Evolutionary conservation across 2,329 filamentous ascomycete genomes (phyloP), one percentile per base, ranked within the genome.

Genomic region (Ophiosphaerella herpotricha): DNA sequence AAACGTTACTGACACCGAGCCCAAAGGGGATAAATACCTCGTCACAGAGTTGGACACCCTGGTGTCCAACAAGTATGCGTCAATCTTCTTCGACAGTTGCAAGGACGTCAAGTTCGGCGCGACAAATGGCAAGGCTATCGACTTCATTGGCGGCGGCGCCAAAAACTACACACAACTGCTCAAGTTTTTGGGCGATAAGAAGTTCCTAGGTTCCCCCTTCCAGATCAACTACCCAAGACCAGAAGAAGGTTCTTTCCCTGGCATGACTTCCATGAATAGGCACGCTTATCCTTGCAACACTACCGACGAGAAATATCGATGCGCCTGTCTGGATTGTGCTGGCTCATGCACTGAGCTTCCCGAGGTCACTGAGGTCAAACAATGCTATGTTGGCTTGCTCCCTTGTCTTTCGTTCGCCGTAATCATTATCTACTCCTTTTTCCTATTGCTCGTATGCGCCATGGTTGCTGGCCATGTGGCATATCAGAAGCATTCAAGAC

Each of bases 91-190:
- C 72, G 83, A 96, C 74, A 99, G 94, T 76, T 99, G 94, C 79
- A 97, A 97, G 75, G 91, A 99, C 72, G 93, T 99, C 75, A 99
- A 99, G 71, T 97, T 97, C 66, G 94, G 94, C 32, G 89, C 92
- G 6, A 92, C 93, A 36, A 96, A 96, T 68, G 88, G 90, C 53
- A 91, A 88, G 66, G 94, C 93, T 13, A 99, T 99, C 83, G 88
- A 93, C 63, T 86, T 99, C 63, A 97, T 99, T 54, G 95, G 94
- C 29, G 94, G 94, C 13, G 92, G 93, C 13, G 94, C 94, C 11
- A 93, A 92, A 74, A 90, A 97, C 70, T 95, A 93, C 72, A 85
- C 85, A 0, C 84, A 89, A 36, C 89, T 99, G 61, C 77, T 99
- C 60, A 93, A 92, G 67, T 99, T 97, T 64, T 76, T 99, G 31